phyloP scores from a whole-genome alignment of 2,329 filamentous ascomycete genomes.

The Dothidotthia symphoricarpi region DNA sequence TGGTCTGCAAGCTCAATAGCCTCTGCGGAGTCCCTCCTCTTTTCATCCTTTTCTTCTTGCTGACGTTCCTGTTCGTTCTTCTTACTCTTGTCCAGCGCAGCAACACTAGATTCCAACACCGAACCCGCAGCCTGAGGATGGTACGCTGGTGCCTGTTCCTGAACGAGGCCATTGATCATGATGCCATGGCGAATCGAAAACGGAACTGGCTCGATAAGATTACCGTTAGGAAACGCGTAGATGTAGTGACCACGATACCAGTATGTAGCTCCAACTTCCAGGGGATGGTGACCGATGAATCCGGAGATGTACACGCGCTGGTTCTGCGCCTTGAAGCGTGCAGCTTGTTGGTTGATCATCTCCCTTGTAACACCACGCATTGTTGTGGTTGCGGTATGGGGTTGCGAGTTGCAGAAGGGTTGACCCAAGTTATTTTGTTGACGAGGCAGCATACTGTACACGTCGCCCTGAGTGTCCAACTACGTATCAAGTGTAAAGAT shows the following conservation, averaged over 20 bases:
- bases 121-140: slow-evolving; percentile 1
- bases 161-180: slow-evolving; percentile 11
- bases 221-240: slow-evolving; percentile 16
- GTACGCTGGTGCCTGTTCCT: slow-evolving; percentile 12
- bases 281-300: slow-evolving; percentile 17
- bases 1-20: not conserved
- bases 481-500: too few species aligned
- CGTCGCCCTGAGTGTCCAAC: too few species aligned
- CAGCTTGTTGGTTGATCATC: slow-evolving; percentile 1
- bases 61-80: slow-evolving; percentile 5
- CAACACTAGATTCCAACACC: slow-evolving; percentile 9
- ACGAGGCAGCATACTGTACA: too few species aligned
- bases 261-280: slow-evolving; percentile 28
- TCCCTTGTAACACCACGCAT: not conserved
- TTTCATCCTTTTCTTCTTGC: slow-evolving; percentile 5
- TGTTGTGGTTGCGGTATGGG: not conserved
- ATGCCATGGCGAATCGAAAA: slow-evolving; percentile 22
- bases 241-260: slow-evolving; percentile 34
- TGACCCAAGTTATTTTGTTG: not conserved
- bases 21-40: slow-evolving; percentile 1
- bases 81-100: slow-evolving; percentile 12
- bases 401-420: not conserved
- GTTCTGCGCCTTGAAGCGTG: slow-evolving; percentile 7
- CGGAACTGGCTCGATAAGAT: slow-evolving; percentile 21
- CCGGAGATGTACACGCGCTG: slow-evolving; percentile 30